Base-by-base conservation (phyloP, 495 filamentous ascomycete species). In the Penicillium pancosmium region DNA sequence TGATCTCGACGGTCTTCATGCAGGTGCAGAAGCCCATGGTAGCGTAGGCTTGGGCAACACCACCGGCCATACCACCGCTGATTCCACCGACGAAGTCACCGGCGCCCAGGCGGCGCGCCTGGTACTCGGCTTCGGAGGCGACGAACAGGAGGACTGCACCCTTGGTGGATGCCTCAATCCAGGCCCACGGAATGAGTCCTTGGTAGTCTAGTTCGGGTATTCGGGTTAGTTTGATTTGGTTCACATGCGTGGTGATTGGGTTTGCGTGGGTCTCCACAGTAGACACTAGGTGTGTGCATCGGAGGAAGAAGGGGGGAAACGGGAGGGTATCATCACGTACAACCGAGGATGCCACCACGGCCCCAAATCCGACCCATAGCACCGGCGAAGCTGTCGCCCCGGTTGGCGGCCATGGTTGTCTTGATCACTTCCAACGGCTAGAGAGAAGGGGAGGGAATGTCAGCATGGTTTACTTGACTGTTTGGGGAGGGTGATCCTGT, bases 1-100 rank as follows among this genome's bases (percentile, higher is more conserved):
- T 98, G 79, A 98, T 98, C 80, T 98, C 95, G 60, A 97, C 95
- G 56, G 94, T 98, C 87, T 98, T 98, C 94, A 98, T 98, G 84
- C 94, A 98, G 40, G 94, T 98, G 78, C 94, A 98, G 86, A 98
- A 98, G 57, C 94, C 94, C 92, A 98, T 97, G 64, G 94, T 98
- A 57, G 94, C 94, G 73, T 98, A 98, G 35, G 94, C 94, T 80
- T 98, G 94, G 48, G 92, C 95, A 54, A 98, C 86, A 83, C 94
- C 94, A 68, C 94, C 94, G 33, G 85, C 82, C 82, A 98, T 93
- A 75, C 94, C 94, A 66, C 94, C 95, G 13, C 80, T 70, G 78
- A 98, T 97, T 73, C 94, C 94, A 64, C 85, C 85, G 55, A 86
- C 80, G 78, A 98, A 98, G 69, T 93, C 88, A 64, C 80, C 82